phyloP scores from a whole-genome alignment of 768 basidiomycete genomes.

The Infundibulicybe gibba region DNA sequence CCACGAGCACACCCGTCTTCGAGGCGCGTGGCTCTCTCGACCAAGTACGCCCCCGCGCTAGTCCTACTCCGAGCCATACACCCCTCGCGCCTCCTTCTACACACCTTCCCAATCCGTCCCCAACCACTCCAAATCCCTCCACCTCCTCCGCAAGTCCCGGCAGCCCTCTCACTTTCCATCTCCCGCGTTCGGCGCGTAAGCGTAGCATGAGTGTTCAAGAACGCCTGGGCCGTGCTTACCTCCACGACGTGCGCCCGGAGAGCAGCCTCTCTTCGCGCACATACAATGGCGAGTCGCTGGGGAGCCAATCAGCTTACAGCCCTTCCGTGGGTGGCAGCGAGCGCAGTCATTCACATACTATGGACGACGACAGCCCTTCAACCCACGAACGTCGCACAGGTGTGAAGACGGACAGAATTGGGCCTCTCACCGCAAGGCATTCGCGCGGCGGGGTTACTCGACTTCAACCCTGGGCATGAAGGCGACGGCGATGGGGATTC shows the following conservation, averaged over 20 bases:
- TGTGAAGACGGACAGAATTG: constrained; percentile 56
- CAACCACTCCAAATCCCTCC: not conserved
- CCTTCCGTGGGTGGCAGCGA: constrained; percentile 3
- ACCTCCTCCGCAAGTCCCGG: not conserved
- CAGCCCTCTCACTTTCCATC: not conserved
- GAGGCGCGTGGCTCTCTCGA: too few species aligned
- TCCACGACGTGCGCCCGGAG: constrained; percentile 23
- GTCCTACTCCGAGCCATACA: too few species aligned
- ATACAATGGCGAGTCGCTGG: constrained; percentile 6
- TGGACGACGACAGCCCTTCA: too few species aligned
- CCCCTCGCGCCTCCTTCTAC: too few species aligned
- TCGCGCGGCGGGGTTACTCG: constrained; percentile 67
- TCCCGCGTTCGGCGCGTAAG: constrained; percentile 34
- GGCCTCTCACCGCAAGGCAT: constrained; percentile 70
- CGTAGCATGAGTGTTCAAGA: constrained; percentile 71
- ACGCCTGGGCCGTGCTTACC: constrained; percentile 13
- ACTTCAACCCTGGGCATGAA: constrained; percentile 25
- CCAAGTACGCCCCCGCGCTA: too few species aligned
- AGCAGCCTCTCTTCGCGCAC: constrained; percentile 31
- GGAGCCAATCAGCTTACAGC: too few species aligned
- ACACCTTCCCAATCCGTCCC: too few species aligned
- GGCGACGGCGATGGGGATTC: constrained; percentile 14
- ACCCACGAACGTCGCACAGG: not conserved
- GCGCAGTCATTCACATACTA: not conserved
- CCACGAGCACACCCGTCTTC: too few species aligned